These are phyloP conservation scores for Serendipita vermifera DNA, from an alignment of 768 basidiomycete species.

Conservation along the genomic window DNA sequence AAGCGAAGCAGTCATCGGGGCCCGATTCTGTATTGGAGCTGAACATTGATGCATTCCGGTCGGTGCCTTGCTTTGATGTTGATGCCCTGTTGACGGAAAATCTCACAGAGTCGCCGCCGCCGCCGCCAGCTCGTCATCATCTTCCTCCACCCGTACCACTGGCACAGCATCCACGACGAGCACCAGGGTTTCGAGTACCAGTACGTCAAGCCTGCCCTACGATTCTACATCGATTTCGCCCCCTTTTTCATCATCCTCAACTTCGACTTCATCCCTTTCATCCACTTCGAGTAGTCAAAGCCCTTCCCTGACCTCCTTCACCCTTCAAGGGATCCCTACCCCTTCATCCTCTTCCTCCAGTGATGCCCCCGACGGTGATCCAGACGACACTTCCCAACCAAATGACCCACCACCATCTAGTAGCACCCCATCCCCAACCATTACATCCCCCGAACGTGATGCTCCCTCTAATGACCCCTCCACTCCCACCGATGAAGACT, in stretches of 20 bases:
- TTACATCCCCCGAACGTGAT: too few relatives aligned
- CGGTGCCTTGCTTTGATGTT: not conserved
- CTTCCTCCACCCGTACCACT: not conserved
- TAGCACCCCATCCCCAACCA: too few relatives aligned
- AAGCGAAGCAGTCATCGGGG: not conserved
- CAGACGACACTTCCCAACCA: too few relatives aligned
- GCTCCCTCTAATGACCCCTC: too few relatives aligned
- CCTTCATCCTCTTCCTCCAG: too few relatives aligned
- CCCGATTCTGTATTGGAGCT: not conserved
- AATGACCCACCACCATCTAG: too few relatives aligned
- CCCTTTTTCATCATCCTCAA: not conserved
- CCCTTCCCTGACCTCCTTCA: too few relatives aligned
- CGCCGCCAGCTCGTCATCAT: not conserved
- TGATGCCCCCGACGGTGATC: too few relatives aligned
- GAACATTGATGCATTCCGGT: constrained; percentile 5
- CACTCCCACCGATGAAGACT: too few relatives aligned
- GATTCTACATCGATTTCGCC: too few relatives aligned
- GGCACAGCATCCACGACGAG: not conserved
- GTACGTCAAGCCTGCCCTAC: constrained; percentile 7
- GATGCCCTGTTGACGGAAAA: not conserved
- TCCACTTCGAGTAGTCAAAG: too few relatives aligned
- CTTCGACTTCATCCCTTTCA: not conserved
- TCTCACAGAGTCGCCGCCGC: not conserved
- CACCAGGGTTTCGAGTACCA: not conserved
- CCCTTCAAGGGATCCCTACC: too few relatives aligned